These are phyloP conservation scores for Monosporascus cannonballus DNA, from an alignment of 2,329 filamentous ascomycete species.

Conservation along the genomic window DNA sequence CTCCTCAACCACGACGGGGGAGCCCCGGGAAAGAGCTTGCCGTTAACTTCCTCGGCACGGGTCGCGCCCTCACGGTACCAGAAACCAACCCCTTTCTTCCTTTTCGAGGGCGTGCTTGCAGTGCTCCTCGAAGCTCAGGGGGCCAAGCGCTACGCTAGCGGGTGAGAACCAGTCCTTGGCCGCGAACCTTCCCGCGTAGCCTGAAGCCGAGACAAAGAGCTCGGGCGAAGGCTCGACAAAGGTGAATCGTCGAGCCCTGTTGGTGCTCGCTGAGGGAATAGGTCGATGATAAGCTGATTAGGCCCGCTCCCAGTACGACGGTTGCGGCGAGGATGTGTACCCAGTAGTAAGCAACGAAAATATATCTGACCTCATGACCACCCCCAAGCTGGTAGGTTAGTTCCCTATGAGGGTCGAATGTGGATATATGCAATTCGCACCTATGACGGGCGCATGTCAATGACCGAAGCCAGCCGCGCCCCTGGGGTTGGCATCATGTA, in stretches of 20 bases:
- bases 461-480: no score
- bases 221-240: conserved; percentile 41
- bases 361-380: not conserved
- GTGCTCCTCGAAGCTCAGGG: conserved; percentile 65
- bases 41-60: conserved; percentile 46
- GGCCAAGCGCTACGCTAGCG: conserved; percentile 51
- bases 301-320: conserved; percentile 63
- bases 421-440: conserved; percentile 1
- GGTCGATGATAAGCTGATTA: conserved; percentile 65
- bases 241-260: conserved; percentile 35
- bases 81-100: conserved; percentile 47
- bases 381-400: not conserved
- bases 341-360: not conserved
- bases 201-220: conserved; percentile 69
- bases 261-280: conserved; percentile 59
- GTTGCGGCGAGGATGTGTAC: conserved; percentile 39
- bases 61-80: conserved; percentile 63
- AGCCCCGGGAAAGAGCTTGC: conserved; percentile 26
- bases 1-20: conserved; percentile 55
- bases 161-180: conserved; percentile 67
- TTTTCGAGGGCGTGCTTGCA: conserved; percentile 30
- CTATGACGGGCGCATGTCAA: not conserved
- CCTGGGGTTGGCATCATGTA: no score
- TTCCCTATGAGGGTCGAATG: not conserved
- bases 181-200: conserved; percentile 68